A percentile compares a stretch with the other conserved stretches of the same genome.
These are phyloP conservation scores for Boletus reticuloceps DNA, from an alignment of 768 basidiomycete genomes.

Conservation along the genomic window DNA sequence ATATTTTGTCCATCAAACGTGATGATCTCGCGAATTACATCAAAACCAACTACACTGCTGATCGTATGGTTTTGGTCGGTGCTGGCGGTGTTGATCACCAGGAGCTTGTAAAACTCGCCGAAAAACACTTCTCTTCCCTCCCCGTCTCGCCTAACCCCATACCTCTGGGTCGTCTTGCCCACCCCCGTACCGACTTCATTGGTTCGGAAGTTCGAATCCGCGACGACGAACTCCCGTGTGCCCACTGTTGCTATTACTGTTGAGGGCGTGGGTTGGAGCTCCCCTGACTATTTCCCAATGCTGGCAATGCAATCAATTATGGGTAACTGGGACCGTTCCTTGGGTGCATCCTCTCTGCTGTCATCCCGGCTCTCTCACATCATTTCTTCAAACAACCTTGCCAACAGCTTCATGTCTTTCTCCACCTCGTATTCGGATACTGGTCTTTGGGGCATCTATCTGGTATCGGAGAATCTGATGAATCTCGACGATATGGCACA, in stretches of 20 bases:
- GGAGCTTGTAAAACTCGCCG: constrained; percentile 91
- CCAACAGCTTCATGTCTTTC: constrained; percentile 99
- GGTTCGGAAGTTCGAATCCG: constrained; percentile 96
- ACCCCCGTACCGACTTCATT: constrained; percentile 77
- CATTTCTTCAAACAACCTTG: constrained; percentile 90
- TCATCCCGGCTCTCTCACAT: constrained; percentile 91
- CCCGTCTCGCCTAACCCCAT: constrained; percentile 87
- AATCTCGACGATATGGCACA: constrained; percentile 93
- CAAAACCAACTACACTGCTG: constrained; percentile 96
- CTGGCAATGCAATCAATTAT: constrained; percentile 97
- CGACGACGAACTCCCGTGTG: constrained; percentile 86
- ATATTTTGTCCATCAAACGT: constrained; percentile 93
- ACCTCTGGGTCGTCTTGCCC: constrained; percentile 77
- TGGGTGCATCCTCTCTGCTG: constrained; percentile 86
- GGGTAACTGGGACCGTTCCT: constrained; percentile 98
- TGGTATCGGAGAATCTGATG: constrained; percentile 90
- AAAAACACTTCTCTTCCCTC: constrained; percentile 88
- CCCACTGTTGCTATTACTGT: constrained; percentile 96
- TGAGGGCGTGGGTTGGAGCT: constrained; percentile 97
- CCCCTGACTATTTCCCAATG: constrained; percentile 99
- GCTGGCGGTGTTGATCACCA: constrained; percentile 92
- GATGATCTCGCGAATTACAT: constrained; percentile 90
- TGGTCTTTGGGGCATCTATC: constrained; percentile 98
- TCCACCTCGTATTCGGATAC: constrained; percentile 98
- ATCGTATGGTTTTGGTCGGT: constrained; percentile 98